Percentiles rank a stretch among this genome's conserved stretches.
Evolutionary conservation across 83 land plant species (phyloP).

Genomic region (Thuja plicata): DNA sequence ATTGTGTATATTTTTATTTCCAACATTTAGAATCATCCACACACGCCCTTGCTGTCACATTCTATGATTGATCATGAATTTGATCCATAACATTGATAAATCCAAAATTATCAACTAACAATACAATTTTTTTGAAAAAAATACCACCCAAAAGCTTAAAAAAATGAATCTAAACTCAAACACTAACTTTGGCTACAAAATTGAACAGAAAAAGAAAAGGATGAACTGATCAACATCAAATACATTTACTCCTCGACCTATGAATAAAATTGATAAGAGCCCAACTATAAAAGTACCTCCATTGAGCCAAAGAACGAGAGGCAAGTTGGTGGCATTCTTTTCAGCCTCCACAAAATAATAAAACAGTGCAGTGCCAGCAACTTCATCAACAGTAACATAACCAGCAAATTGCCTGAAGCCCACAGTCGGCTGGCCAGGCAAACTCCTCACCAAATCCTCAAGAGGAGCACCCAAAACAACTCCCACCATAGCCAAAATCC

Average conservation of each 20-base stretch:
- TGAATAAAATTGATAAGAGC: no score
- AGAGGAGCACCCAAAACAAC: conserved; percentile 4
- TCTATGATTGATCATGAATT: no score
- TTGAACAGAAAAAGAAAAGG: background rate
- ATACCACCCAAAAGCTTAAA: background rate
- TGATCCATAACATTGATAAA: no score
- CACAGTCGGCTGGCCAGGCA: conserved; percentile 22
- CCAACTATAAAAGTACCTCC: conserved; percentile 18
- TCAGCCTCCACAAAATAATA: conserved; percentile 46
- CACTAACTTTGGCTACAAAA: no score
- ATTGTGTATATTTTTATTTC: no score
- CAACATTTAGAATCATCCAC: no score
- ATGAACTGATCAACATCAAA: background rate
- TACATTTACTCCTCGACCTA: no score
- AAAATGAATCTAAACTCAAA: background rate
- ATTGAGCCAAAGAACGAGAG: conserved; percentile 43
- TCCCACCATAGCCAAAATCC: background rate
- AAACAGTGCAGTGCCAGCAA: conserved; percentile 25
- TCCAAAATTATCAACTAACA: no score
- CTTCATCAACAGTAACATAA: conserved; percentile 28
- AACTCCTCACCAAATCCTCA: conserved; percentile 8
- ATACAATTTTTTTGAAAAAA: background rate
- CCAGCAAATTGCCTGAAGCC: conserved; percentile 24
- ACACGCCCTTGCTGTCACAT: no score
- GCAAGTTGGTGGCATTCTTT: conserved; percentile 16